A percentile compares a stretch with the other conserved stretches of the same genome.
Conservation (phyloP, 2,329 filamentous ascomycete genomes). For the Alternaria ethzedia region DNA sequence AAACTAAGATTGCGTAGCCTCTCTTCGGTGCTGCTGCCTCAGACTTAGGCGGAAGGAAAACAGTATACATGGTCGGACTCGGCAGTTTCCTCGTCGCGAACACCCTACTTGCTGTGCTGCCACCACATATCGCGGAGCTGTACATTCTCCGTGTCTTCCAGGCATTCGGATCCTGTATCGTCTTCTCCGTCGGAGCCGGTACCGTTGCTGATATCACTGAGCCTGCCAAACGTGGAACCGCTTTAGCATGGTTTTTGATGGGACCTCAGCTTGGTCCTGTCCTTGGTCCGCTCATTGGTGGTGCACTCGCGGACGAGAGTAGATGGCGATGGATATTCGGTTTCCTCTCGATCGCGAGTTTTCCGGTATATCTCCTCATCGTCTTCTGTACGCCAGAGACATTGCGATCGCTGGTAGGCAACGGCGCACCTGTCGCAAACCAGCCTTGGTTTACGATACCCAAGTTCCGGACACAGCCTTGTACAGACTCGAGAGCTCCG, state of each 20-base stretch:
- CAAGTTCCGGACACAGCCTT: constrained; percentile 31
- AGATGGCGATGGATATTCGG: constrained; percentile 57
- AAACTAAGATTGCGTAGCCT: constrained; percentile 32
- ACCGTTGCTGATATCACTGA: constrained; percentile 53
- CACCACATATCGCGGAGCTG: constrained; percentile 48
- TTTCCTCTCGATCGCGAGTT: constrained; percentile 40
- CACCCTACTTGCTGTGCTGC: constrained; percentile 48
- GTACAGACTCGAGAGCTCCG: constrained; percentile 21
- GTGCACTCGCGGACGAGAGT: constrained; percentile 43
- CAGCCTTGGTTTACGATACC: constrained; percentile 37
- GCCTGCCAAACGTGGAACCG: constrained; percentile 49
- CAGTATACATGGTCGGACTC: constrained; percentile 52
- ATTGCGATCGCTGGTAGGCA: constrained; percentile 54
- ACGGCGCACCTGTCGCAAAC: constrained; percentile 42
- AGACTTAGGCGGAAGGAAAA: constrained; percentile 51
- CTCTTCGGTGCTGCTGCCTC: constrained; percentile 52
- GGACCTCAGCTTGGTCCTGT: constrained; percentile 55
- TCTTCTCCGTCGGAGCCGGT: constrained; percentile 53
- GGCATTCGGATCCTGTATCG: constrained; percentile 52
- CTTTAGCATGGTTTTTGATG: constrained; percentile 53
- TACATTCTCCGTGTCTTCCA: constrained; percentile 53
- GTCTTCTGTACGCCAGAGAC: constrained; percentile 56
- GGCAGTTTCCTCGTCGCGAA: constrained; percentile 51
- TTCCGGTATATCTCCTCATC: constrained; percentile 38
- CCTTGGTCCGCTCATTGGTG: constrained; percentile 53